Evolutionary conservation across 345 rosid genomes (phyloP).

Genomic region (Turritis glabra): DNA sequence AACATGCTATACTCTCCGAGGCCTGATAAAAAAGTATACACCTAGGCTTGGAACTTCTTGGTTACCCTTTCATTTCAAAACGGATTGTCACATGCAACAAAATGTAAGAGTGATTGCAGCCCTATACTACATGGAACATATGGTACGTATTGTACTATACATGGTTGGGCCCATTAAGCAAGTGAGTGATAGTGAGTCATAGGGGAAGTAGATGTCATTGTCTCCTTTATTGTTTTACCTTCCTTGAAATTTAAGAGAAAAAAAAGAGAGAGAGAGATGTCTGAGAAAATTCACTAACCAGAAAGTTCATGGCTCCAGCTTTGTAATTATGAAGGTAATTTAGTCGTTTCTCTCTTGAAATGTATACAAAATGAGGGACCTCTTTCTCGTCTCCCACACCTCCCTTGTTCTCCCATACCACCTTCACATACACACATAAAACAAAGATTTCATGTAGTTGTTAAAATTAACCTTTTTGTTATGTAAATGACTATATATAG

Average conservation of each 20-base stretch:
- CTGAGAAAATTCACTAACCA: constrained; percentile 35
- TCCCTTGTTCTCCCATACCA: constrained; percentile 53
- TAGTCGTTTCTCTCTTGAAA: constrained; percentile 67
- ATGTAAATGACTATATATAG: not conserved
- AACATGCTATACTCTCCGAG: no score
- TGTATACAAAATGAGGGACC: constrained; percentile 60
- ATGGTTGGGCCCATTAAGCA: not conserved
- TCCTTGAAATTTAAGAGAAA: no score
- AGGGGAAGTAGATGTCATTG: not conserved
- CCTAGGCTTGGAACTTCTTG: not conserved
- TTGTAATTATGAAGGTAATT: constrained; percentile 59
- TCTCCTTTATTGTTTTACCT: not conserved
- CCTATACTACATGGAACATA: not conserved
- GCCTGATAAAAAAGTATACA: not conserved
- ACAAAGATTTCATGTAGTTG: not conserved
- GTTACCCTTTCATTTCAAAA: not conserved
- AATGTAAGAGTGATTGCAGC: not conserved
- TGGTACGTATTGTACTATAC: not conserved
- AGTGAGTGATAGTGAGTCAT: no score
- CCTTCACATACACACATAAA: constrained; percentile 36
- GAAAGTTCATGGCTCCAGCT: constrained; percentile 81
- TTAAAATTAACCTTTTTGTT: not conserved
- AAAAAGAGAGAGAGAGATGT: not conserved
- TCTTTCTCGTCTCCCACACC: constrained; percentile 36
- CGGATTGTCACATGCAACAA: not conserved